phyloP scores from a whole-genome alignment of 257 asterid species.

The Solanum piurae region DNA sequence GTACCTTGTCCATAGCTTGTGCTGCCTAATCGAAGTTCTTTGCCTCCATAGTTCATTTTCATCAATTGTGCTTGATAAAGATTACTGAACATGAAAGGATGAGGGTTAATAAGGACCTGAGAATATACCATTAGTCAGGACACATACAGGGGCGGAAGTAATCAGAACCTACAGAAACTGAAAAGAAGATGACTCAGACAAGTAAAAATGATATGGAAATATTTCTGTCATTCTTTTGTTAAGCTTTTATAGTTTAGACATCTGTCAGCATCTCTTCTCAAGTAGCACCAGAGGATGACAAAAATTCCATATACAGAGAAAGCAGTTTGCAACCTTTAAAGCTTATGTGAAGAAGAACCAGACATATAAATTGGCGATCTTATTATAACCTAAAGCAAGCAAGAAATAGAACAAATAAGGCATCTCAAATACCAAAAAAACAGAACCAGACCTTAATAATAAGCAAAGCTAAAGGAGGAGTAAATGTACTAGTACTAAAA shows the following conservation, averaged over 20 bases:
- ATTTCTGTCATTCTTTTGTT: background rate
- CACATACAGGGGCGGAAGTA: background rate
- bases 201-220: background rate
- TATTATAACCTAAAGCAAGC: background rate
- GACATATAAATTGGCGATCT: background rate
- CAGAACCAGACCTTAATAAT: background rate
- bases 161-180: background rate
- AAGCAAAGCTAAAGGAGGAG: background rate
- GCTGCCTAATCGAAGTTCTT: constrained; percentile 24
- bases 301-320: background rate
- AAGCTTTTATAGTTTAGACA: background rate
- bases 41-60: constrained; percentile 48
- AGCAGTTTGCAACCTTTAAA: background rate
- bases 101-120: background rate
- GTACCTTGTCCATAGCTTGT: constrained; percentile 19
- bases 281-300: background rate
- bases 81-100: constrained; percentile 26
- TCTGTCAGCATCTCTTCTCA: background rate
- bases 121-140: background rate
- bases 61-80: constrained; percentile 46
- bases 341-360: background rate
- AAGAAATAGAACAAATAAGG: background rate
- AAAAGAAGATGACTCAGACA: background rate
- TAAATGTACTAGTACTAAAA: background rate
- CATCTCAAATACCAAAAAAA: background rate